Conservation (phyloP, 441 rosid species). For the Populus hybrid region DNA sequence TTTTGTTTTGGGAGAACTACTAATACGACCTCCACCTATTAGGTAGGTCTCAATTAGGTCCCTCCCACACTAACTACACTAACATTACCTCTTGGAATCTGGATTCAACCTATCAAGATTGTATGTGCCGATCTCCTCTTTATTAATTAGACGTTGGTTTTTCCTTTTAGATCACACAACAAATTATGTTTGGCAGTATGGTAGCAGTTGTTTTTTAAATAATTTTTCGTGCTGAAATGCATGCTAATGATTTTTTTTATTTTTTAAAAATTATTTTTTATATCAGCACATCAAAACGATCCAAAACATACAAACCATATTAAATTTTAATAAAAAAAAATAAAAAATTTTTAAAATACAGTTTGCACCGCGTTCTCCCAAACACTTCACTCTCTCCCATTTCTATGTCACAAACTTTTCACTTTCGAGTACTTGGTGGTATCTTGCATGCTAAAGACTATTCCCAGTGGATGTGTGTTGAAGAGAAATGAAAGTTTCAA, state of each 20-base stretch:
- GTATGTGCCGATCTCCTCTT: neutral
- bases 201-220: too few relatives aligned
- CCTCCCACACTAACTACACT: neutral
- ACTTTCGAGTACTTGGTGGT: neutral
- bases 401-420: neutral
- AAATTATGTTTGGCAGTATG: too few relatives aligned
- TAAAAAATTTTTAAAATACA: too few relatives aligned
- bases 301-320: too few relatives aligned
- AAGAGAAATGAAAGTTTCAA: neutral
- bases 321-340: too few relatives aligned
- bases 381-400: neutral
- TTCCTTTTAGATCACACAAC: neutral
- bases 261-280: too few relatives aligned
- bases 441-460: neutral
- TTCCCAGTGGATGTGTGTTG: neutral
- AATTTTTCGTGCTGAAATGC: too few relatives aligned
- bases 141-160: too few relatives aligned
- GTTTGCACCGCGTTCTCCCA: too few relatives aligned
- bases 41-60: neutral
- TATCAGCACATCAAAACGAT: too few relatives aligned
- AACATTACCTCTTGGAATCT: neutral
- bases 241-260: too few relatives aligned
- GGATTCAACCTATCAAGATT: neutral
- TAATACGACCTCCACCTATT: neutral
- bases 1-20: neutral